Base-by-base conservation (phyloP, 495 filamentous ascomycete species). In the Daldinia vernicosa region DNA sequence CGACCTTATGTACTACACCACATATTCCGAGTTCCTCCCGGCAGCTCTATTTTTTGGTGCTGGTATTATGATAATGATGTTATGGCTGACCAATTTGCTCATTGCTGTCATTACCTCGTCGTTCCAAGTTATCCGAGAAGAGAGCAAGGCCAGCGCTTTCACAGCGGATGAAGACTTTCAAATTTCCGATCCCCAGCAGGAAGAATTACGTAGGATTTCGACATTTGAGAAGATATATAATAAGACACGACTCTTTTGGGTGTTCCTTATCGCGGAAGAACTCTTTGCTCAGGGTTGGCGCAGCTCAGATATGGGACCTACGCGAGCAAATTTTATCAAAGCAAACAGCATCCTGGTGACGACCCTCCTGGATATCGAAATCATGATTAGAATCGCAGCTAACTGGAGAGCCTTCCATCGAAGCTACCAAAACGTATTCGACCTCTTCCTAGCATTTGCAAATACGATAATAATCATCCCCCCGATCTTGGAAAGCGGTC, bases 51-150 rank as follows among this genome's bases (percentile, higher is more conserved):
- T 94, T 80, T 97, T 96, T 69, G 93, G 90, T 27, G 87, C 85
- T 63, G 93, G 92, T 1, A 91, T 97, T 75, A 89, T 99, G 50
- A 93, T 99, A 74, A 87, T 99, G 86, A 95, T 91, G 81, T 84
- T 99, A 35, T 99, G 95, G 95, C 86, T 99, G 75, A 93, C 95
- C 63, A 98, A 97, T 79, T 87, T 99, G 81, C 84, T 99, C 27
- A 95, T 99, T 76, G 95, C 95, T 11, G 96, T 99, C 63, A 99
- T 99, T 74, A 99, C 95, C 0, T 95, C 95, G 24, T 97, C 95
- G 7, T 98, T 99, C 76, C 96, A 99, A 78, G 92, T 99, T 69
- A 99, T 98, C 71, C 88, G 95, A 67, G 95, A 99, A 80, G 95
- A 99, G 78, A 96, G 93, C 80, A 92, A 92, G 78, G 89, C 89